Evolutionary conservation across 2,329 filamentous ascomycete genomes (phyloP).

Genomic region (Phyllosticta citriasiana): DNA sequence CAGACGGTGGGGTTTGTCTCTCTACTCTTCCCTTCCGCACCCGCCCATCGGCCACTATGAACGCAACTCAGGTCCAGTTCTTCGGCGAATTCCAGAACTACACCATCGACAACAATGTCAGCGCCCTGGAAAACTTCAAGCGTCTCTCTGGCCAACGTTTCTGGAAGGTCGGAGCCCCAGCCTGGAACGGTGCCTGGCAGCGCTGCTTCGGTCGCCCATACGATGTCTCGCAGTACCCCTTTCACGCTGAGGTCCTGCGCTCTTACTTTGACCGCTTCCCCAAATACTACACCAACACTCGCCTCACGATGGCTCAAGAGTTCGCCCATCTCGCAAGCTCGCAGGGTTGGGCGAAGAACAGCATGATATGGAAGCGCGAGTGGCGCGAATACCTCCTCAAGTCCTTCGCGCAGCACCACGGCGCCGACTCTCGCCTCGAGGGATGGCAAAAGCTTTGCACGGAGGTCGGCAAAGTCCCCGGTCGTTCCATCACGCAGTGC

Average conservation of each 20-base stretch:
- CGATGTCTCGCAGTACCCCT: not conserved
- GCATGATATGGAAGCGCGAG: not conserved
- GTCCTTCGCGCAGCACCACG: conserved; percentile 16
- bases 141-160: not conserved
- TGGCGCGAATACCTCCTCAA: conserved; percentile 1
- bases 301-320: conserved; percentile 10
- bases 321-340: conserved; percentile 14
- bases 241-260: not conserved
- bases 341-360: conserved; percentile 7
- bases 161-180: not conserved
- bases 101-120: not conserved
- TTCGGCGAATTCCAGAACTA: not conserved
- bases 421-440: conserved; percentile 13
- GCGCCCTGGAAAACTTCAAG: not conserved
- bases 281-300: conserved; percentile 12
- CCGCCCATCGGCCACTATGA: not conserved
- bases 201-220: conserved; percentile 12
- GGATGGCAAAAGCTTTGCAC: conserved; percentile 20
- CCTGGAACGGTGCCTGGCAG: conserved; percentile 15
- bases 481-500: conserved; percentile 18
- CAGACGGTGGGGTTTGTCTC: not conserved
- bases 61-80: not conserved
- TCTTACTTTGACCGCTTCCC: not conserved
- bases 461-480: conserved; percentile 16
- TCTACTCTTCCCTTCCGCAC: not conserved